A percentile compares a stretch with the other conserved stretches of the same genome.
Conservation (phyloP, 2,329 filamentous ascomycete genomes). For the Aureobasidium sp. region DNA sequence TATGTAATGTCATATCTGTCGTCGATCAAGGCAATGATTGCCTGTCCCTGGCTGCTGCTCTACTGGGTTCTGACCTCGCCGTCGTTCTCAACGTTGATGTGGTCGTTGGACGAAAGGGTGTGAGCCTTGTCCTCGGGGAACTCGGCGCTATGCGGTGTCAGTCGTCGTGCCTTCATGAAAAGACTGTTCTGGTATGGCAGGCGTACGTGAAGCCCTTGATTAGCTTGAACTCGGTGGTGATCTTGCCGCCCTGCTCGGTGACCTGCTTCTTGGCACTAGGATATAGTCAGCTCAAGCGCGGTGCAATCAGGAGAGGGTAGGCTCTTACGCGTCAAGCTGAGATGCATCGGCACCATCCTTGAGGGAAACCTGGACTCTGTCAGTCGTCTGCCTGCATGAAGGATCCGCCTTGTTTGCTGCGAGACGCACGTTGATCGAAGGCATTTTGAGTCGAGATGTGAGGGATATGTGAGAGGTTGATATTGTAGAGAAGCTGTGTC, state of each 20-base stretch:
- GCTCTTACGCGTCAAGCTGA: constrained; percentile 58
- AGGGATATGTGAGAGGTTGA: not conserved
- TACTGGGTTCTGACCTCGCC: constrained; percentile 62
- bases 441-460: constrained; percentile 21
- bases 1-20: not conserved
- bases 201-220: constrained; percentile 91
- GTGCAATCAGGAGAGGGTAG: not conserved
- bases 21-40: not conserved
- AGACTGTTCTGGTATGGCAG: not conserved
- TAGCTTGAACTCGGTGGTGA: constrained; percentile 73
- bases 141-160: constrained; percentile 36
- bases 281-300: constrained; percentile 6
- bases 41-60: not conserved
- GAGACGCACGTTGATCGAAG: constrained; percentile 27
- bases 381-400: not conserved
- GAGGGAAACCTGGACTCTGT: constrained; percentile 58
- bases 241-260: constrained; percentile 67
- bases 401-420: not conserved
- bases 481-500: not conserved
- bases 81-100: constrained; percentile 74
- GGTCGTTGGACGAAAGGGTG: constrained; percentile 58
- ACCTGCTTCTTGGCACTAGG: constrained; percentile 68
- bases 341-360: constrained; percentile 59
- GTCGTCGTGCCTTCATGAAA: not conserved
- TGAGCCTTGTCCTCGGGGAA: constrained; percentile 49